Evolutionary conservation across 2,329 filamentous ascomycete genomes (phyloP), one percentile per base, ranked within the genome.

Genomic region (Zymoseptoria pseudotritici): DNA sequence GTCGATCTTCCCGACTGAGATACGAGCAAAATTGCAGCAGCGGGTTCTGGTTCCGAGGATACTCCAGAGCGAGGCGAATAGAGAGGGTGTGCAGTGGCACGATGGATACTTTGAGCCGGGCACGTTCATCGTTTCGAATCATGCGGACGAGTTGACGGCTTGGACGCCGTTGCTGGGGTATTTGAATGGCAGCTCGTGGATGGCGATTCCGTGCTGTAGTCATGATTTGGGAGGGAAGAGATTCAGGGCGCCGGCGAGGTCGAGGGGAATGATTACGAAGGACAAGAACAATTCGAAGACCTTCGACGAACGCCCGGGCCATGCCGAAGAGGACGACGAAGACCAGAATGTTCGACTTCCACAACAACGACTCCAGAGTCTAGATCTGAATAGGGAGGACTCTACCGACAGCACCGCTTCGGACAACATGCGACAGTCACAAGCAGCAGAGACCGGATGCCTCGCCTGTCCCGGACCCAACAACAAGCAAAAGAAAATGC

Each of bases 61-160:
- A n/a, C 66, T 80, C 1, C 64, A 67, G 52, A 58, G 13, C 55
- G 31, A 17, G 8, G 9, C 19, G 13, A 57, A 58, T 50, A 58
- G 3, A 20, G 36, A 52, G 20, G 46, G 4, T 17, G 54, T 3
- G 31, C 49, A 50, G 54, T 68, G 63, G 62, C 81, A 83, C 65
- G 71, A 79, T 63, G 94, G 93, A 42, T 70, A 80, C 9, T 96
- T 97, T 69, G 5, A 54, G 0, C 72, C 74, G 17, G 85, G 85
- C 26, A 95, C 91, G 0, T 99, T 99, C 74, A 91, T 99, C 68
- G 88, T 99, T 64, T 96, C 91, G 54, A 99, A 99, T 71, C 94
- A 99, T 73, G 93, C 93, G 10, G 94, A 99, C 72, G 92, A 99
- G 76, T 82, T 99, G 13, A 99, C 94, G 0, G 85, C 90, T 0